These are phyloP conservation scores for Ilex aquifolium DNA, from an alignment of 257 asterid genomes.

Conservation along the genomic window DNA sequence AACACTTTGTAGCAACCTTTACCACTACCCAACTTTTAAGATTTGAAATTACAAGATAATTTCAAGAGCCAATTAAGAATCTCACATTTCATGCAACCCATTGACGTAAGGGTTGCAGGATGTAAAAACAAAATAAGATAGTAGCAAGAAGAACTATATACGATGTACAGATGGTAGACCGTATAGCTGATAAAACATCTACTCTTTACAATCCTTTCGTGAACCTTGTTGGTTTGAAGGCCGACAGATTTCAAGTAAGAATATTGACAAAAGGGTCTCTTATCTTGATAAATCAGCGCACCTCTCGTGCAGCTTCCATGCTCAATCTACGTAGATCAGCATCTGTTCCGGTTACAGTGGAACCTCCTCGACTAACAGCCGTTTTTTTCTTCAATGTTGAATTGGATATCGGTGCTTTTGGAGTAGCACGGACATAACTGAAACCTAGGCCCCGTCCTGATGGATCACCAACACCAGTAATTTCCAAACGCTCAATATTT, in stretches of 20 bases:
- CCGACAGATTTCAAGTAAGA: not conserved
- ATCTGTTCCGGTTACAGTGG: slow-evolving; percentile 98
- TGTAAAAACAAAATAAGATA: no score
- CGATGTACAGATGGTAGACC: no score
- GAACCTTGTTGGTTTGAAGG: no score
- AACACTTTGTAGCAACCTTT: no score
- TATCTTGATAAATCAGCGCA: slow-evolving; percentile 25
- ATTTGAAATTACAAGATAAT: no score
- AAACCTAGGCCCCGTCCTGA: slow-evolving; percentile 98
- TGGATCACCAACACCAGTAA: slow-evolving; percentile 99
- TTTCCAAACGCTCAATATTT: slow-evolving; percentile 93
- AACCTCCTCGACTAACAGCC: slow-evolving; percentile 64
- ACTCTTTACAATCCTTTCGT: no score
- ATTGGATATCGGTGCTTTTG: slow-evolving; percentile 85
- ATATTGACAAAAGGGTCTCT: not conserved
- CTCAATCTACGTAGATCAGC: slow-evolving; percentile 98
- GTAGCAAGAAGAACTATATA: no score
- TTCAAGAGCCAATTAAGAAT: no score
- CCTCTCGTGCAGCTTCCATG: slow-evolving; percentile 99
- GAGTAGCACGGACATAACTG: slow-evolving; percentile 87
- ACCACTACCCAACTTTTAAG: no score
- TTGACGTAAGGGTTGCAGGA: no score
- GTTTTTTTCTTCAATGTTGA: slow-evolving; percentile 72
- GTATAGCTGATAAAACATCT: no score
- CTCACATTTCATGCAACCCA: no score